Base-by-base conservation (phyloP, 768 basidiomycete genomes). In the Phlebiopsis flavidoalba region DNA sequence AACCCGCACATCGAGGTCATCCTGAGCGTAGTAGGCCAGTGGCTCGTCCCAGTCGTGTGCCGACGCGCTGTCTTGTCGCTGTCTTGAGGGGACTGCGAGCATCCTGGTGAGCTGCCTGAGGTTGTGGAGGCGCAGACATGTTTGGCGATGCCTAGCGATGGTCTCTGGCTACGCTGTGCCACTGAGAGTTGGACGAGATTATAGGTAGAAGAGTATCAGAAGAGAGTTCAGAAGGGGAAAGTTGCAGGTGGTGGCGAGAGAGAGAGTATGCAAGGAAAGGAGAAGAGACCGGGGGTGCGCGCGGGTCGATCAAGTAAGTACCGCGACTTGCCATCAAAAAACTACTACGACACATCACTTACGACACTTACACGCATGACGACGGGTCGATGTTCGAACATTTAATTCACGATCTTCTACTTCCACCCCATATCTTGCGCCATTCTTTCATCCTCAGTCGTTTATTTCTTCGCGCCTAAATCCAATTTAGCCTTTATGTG, bases 1-100 rank as follows among this genome's bases (percentile, higher is more conserved):
- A 8, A 22, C 49, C 12, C 56, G 37, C 8, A 57, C n/a, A 4
- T 56, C 31, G 11, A 52, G 21, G 19, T 62, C 61, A 37, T 58
- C 61, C 52, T 62, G 57, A 12, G 57, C 35, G 48, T 62, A 59
- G 50, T 59, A 62, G 8, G 61, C 61, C 12, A 62, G 61, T 24
- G 57, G 24, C 10, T 40, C 57, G 22, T 58, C 45, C 51, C 52
- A 57, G 51, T 46, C 33, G 33, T 62, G 51, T 21, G 35, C 51
- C 17, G 50, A 57, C 19, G 14, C 22, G 61, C 54, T 55, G 21
- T 45, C 36, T 51, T 59, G 51, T 10, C 54, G 54, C n/a, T 57
- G 19, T n/a, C n/a, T n/a, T n/a, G n/a, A n/a, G n/a, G 33, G 26
- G 40, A 11, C 49, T 45, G 51, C 17, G 36, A 35, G 33, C n/a